Conservation (phyloP, 2,329 filamentous ascomycete species). For the Sclerotinia trifoliorum region DNA sequence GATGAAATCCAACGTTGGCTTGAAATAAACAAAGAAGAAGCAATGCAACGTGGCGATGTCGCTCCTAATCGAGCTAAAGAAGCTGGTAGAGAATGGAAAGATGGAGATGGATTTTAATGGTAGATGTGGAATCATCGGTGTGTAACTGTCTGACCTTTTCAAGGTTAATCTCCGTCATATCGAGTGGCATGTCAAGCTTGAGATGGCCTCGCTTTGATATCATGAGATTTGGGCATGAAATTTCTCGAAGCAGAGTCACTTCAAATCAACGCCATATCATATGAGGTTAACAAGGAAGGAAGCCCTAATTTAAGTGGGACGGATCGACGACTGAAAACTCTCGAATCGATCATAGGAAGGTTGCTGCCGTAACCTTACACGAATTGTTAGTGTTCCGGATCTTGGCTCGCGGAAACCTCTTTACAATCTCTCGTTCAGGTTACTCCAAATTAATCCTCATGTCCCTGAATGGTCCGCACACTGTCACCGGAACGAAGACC, state of each 20-base stretch:
- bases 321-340: neutral
- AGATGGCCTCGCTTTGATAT: neutral
- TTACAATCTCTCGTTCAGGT: neutral
- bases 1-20: conserved; percentile 27
- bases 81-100: conserved; percentile 30
- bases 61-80: conserved; percentile 31
- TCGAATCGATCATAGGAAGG: neutral
- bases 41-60: conserved; percentile 31
- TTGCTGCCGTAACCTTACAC: neutral
- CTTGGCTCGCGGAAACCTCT: neutral
- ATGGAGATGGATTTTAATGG: conserved; percentile 28
- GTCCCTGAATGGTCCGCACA: neutral
- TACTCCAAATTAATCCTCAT: neutral
- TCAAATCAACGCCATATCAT: neutral
- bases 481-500: neutral
- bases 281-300: too few species aligned
- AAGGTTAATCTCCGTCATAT: neutral
- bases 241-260: too few species aligned
- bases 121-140: neutral
- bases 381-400: neutral
- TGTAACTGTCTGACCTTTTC: neutral
- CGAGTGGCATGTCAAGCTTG: neutral
- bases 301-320: neutral
- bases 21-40: conserved; percentile 23
- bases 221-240: neutral